These are phyloP conservation scores for Hypoxylon fuscum DNA, from an alignment of 495 filamentous ascomycete species.

Conservation along the genomic window DNA sequence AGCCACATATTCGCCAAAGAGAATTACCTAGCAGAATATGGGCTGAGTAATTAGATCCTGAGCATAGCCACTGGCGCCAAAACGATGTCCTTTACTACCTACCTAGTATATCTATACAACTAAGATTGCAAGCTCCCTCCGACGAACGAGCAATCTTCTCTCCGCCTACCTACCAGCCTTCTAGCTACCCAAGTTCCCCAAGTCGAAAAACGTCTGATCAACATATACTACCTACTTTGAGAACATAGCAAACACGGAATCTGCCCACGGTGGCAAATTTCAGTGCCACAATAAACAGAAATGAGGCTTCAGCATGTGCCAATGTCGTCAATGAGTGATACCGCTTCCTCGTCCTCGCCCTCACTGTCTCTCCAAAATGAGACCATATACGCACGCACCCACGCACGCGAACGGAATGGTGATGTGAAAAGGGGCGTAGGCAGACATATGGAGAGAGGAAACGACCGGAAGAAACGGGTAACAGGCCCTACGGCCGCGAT, in stretches of 20 bases:
- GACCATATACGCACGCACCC: neutral
- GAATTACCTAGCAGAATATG: too few relatives aligned
- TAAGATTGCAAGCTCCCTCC: slow-evolving; percentile 4
- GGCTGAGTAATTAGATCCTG: too few relatives aligned
- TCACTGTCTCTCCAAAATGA: neutral
- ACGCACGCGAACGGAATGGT: neutral
- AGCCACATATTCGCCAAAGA: too few relatives aligned
- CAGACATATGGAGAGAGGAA: neutral
- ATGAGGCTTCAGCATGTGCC: slow-evolving; percentile 10
- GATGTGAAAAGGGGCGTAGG: too few relatives aligned
- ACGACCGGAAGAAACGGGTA: neutral
- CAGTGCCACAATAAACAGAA: slow-evolving; percentile 17
- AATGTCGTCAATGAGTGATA: slow-evolving; percentile 14
- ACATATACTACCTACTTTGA: neutral
- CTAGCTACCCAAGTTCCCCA: neutral
- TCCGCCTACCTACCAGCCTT: neutral
- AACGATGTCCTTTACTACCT: too few relatives aligned
- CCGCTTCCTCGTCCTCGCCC: neutral
- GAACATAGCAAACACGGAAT: slow-evolving; percentile 7
- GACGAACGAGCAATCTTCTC: neutral
- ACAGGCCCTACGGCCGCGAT: neutral
- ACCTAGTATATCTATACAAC: neutral
- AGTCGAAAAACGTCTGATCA: neutral
- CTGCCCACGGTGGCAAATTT: slow-evolving; percentile 35
- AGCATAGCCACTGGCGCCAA: too few relatives aligned